Evolutionary conservation across 2,329 filamentous ascomycete species (phyloP), one percentile per base, ranked within the genome.

Genomic region (Scedosporium apiospermum): DNA sequence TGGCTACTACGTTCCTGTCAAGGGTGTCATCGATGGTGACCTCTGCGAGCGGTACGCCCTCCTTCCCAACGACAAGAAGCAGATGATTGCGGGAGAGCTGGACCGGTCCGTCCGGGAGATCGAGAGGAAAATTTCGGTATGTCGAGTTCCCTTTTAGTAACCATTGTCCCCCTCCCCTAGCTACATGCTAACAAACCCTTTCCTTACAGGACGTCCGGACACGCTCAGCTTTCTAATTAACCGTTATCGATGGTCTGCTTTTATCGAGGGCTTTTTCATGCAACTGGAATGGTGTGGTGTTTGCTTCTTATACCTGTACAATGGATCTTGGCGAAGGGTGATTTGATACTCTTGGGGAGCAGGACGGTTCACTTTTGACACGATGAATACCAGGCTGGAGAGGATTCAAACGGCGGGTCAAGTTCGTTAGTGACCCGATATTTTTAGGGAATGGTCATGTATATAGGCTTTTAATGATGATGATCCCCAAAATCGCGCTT

Each of bases 21-120:
- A 99, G 81, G 93, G 93, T 7, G 87, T 96, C 30, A 96, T 99
- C 69, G 95, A 99, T 75, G 95, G 95, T 30, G 95, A 99, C 76
- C 79, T 99, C 49, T 96, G 95, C 70, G 95, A 99, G 80, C 85
- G 92, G 68, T 99, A 91, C 75, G 85, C 91, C 64, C 77, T 95
- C 64, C 80, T 99, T 65, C 83, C 89, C 27, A 89, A 88, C 68
- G 93, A 97, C 70, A 93, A 91, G 80, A 96, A 97, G 81, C 87
- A 91, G 75, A 92, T 93, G 85, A 96, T 99, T 78, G 93, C 93
- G 2, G 92, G 84, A 60, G 93, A 98, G 75, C 76, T 98, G 68
- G 95, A 98, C 75, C 87, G 95, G 64, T 93, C 90, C 51, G 87
- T 97, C 62, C 80, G 91, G 68, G 91, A 98, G 76, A 95, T 99